Conservation (phyloP, 1,139 yeast genomes). For the Sugiyamaella japonica region DNA sequence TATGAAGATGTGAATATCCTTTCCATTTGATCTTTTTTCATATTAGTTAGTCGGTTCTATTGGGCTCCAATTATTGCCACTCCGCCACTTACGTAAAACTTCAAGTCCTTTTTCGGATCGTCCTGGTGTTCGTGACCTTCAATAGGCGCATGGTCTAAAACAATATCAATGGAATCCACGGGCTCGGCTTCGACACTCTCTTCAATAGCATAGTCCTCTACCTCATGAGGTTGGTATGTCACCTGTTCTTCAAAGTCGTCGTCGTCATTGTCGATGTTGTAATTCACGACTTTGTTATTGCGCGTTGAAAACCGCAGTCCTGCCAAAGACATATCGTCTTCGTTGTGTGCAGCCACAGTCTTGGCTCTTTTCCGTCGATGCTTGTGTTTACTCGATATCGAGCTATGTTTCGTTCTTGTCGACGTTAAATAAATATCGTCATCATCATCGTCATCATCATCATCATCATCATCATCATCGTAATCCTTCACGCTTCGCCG, state of each 20-base stretch:
- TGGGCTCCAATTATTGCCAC: too few relatives aligned
- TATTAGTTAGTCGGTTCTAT: neutral
- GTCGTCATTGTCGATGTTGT: slow-evolving; percentile 70
- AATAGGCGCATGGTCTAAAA: slow-evolving; percentile 38
- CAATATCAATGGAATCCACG: slow-evolving; percentile 45
- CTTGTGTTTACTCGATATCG: neutral
- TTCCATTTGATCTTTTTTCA: slow-evolving; percentile 72
- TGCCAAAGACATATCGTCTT: slow-evolving; percentile 32
- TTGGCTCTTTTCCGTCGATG: slow-evolving; percentile 28
- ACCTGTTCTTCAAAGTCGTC: slow-evolving; percentile 48
- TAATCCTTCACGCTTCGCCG: slow-evolving; percentile 11
- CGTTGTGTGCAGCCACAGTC: slow-evolving; percentile 27
- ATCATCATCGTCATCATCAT: slow-evolving; percentile 39
- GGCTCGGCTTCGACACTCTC: slow-evolving; percentile 23
- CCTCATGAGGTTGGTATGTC: slow-evolving; percentile 28
- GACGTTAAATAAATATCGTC: slow-evolving; percentile 28
- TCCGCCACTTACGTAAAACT: slow-evolving; percentile 36
- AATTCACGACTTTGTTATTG: slow-evolving; percentile 69
- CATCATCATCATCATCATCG: slow-evolving; percentile 28
- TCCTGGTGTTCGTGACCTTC: slow-evolving; percentile 28
- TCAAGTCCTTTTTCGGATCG: slow-evolving; percentile 40
- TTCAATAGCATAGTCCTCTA: slow-evolving; percentile 27
- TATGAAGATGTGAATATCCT: slow-evolving; percentile 85
- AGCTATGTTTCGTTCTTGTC: slow-evolving; percentile 2
- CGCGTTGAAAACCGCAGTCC: slow-evolving; percentile 72